Evolutionary conservation across 768 basidiomycete species (phyloP).

Genomic region (Aureoboletus auriporus): DNA sequence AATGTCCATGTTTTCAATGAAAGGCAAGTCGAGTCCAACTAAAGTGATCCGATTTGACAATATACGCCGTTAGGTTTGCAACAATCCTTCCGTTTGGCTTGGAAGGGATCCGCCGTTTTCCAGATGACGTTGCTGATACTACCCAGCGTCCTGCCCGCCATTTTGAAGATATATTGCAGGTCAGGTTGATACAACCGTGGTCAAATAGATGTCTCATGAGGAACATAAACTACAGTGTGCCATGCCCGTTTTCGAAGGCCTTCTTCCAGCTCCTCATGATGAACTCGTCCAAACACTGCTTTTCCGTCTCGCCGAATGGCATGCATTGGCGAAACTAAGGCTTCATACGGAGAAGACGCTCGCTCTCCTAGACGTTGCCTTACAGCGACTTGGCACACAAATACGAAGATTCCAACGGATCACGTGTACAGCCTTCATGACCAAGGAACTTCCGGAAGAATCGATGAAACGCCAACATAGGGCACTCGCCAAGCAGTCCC

Average conservation of each 20-base stretch:
- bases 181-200: background rate
- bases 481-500: background rate
- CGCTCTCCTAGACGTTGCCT: background rate
- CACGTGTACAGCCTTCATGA: background rate
- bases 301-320: constrained; percentile 15
- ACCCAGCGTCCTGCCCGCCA: constrained; percentile 24
- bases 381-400: background rate
- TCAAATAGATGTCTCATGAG: background rate
- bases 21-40: background rate
- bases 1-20: background rate
- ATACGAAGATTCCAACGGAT: background rate
- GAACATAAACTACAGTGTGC: constrained; percentile 31
- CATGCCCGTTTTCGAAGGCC: constrained; percentile 37
- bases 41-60: too few relatives aligned
- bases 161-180: constrained; percentile 15
- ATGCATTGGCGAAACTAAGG: constrained; percentile 2
- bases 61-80: background rate
- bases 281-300: constrained; percentile 20
- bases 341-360: background rate
- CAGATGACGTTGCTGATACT: constrained; percentile 33
- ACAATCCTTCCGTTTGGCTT: background rate
- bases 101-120: constrained; percentile 35
- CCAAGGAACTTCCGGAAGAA: background rate
- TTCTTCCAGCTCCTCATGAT: constrained; percentile 28
- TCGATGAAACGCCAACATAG: background rate